Evolutionary conservation across 495 filamentous ascomycete genomes (phyloP), one percentile per base, ranked within the genome.

Genomic region (Viridothelium virens): DNA sequence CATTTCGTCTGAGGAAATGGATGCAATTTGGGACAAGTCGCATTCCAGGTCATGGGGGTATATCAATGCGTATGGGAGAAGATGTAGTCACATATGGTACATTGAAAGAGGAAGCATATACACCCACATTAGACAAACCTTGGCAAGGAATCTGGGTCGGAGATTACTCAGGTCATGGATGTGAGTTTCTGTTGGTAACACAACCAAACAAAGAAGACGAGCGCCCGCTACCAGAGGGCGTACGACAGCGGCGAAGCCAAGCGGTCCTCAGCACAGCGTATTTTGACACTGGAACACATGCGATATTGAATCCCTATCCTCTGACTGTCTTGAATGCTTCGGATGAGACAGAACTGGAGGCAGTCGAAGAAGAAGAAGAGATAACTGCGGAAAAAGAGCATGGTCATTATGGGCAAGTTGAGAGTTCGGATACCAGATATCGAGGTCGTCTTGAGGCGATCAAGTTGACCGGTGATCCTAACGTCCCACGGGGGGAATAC

Each of bases 111-210:
- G 79, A 76, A 3, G 73, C 86, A 33, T 96, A 94, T 72, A 91
- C 86, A 0, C 91, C 92, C 0, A 92, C 91, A 0, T 73, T 75
- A n/a, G 79, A 85, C 48, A 91, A 91, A 73, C 92, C 91, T 0
- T 96, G 84, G 72, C 86, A 89, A 68, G 93, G 93, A 0, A 88
- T 97, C 33, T 97, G 90, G 90, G 88, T 93, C 10, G 93, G 93
- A 3, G 91, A 96, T 72, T 96, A 95, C 71, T 86, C 85, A 12
- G 85, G 83, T 0, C 92, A 97, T 72, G 91, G 92, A 2, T 95
- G 90, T 75, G 92, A 97, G 74, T 95, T 96, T 67, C 72, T 96
- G 10, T 79, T 92, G 3, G 79, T 97, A 44, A 74, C 88, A 65
- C 93, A 97, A 74, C 81, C 82, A 16, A 86, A 89, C 41, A 72